Evolutionary conservation across 2,329 filamentous ascomycete species (phyloP), one percentile per base, ranked within the genome.

Genomic region (Botrytis byssoidea): DNA sequence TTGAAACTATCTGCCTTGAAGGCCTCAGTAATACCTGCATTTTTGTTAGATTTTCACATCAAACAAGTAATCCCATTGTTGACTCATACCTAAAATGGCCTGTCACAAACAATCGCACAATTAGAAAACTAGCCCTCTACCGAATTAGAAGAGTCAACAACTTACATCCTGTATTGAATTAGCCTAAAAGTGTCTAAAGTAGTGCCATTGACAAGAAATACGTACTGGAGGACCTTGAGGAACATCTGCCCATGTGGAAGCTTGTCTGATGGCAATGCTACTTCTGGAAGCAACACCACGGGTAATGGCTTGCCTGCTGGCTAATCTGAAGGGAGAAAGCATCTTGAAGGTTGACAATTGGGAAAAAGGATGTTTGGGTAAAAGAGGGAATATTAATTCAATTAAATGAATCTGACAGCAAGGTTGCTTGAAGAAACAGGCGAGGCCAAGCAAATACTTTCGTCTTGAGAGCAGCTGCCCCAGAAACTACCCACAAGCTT

Each of bases 1-100:
- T 90, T 86, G 85, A 97, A 95, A 81, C 87, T 89, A 84, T 99
- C 96, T 84, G 95, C 95, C 89, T 98, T 99, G 92, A 96, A 99
- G 75, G 96, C 96, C 87, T 99, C 96, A 77, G 96, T 98, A 85
- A 99, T 94, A 83, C 93, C 92, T 91, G 78, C 35, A 70, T 71
- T 68, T 46, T 32, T 73, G 75, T 81, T 81, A 80, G 82, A 77
- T 72, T 57, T 77, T 75, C 73, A 68, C 40, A 79, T 57, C 29
- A 61, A 22, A 73, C 64, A 69, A 64, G 42, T 71, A 69, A 51
- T 74, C 74, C 73, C 68, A 74, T 66, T 67, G 75, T 74, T 75
- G 69, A 73, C 76, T 83, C 87, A 80, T 88, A 92, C 91, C 92
- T 74, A 94, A 88, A 86, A 94, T 95, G 81, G 92, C 92, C 91